These are phyloP conservation scores for Amorphotheca resinae DNA, from an alignment of 495 filamentous ascomycete species.

Conservation along the genomic window DNA sequence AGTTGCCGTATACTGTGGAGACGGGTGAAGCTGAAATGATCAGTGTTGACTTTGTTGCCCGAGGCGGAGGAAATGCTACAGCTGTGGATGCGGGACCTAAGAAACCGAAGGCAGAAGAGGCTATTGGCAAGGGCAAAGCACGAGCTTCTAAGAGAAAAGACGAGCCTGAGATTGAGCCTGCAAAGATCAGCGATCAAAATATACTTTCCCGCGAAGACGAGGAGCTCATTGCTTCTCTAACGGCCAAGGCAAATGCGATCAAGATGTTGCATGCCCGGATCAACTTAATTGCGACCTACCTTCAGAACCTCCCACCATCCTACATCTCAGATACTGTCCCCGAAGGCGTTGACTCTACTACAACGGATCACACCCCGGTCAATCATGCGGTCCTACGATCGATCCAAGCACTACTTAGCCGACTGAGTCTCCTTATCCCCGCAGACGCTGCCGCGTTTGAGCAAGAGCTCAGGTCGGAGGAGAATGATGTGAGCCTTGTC, in stretches of 20 bases:
- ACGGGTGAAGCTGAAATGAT: conserved; percentile 98
- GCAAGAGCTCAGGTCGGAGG: conserved; percentile 49
- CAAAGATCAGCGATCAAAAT: conserved; percentile 28
- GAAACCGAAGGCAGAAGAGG: conserved; percentile 13
- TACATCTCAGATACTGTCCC: conserved; percentile 31
- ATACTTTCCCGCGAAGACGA: conserved; percentile 66
- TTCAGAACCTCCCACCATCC: conserved; percentile 56
- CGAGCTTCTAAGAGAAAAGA: conserved; percentile 24
- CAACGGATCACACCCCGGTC: conserved; percentile 34
- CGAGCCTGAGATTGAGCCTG: conserved; percentile 26
- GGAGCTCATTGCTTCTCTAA: conserved; percentile 55
- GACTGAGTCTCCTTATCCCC: conserved; percentile 47
- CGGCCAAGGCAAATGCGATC: conserved; percentile 81
- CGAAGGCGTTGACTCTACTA: conserved; percentile 24
- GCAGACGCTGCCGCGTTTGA: conserved; percentile 39
- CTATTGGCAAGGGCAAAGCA: conserved; percentile 23
- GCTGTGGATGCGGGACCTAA: conserved; percentile 36
- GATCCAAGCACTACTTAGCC: conserved; percentile 50
- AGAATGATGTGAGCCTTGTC: conserved; percentile 67
- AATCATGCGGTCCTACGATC: conserved; percentile 50
- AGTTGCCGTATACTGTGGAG: conserved; percentile 77
- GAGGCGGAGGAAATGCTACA: conserved; percentile 66
- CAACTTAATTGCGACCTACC: conserved; percentile 66
- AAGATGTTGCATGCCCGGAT: conserved; percentile 83
- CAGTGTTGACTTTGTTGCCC: conserved; percentile 78